Percentiles rank a stretch among this genome's conserved stretches.
phyloP scores from a whole-genome alignment of 2,329 filamentous ascomycete species.

The Colletotrichum sp. region DNA sequence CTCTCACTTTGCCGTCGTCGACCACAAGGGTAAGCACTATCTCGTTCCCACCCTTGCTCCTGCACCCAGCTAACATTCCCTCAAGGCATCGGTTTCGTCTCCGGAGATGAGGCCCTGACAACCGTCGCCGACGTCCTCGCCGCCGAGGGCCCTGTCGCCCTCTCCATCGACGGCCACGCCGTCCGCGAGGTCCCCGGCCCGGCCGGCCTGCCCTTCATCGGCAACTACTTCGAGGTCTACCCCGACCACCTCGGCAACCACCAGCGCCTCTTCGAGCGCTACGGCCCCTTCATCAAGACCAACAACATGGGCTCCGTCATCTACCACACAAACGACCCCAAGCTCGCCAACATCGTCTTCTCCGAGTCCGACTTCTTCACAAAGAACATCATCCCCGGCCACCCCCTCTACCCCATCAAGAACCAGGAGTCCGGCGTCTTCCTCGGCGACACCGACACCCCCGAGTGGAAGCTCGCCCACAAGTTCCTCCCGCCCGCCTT shows the following conservation, averaged over 20 bases:
- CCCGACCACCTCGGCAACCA: constrained; percentile 65
- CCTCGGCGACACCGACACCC: constrained; percentile 54
- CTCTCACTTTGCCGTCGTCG: constrained; percentile 48
- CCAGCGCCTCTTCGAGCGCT: constrained; percentile 56
- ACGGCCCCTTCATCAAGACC: constrained; percentile 57
- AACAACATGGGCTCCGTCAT: constrained; percentile 54
- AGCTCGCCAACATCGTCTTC: constrained; percentile 50
- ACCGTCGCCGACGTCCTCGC: constrained; percentile 39
- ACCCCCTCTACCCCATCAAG: constrained; percentile 51
- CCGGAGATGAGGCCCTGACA: constrained; percentile 33
- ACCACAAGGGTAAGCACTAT: constrained; percentile 38
- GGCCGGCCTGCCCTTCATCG: constrained; percentile 51
- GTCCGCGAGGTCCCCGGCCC: constrained; percentile 58
- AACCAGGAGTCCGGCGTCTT: constrained; percentile 48
- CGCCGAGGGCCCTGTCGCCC: constrained; percentile 37
- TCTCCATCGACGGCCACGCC: constrained; percentile 54
- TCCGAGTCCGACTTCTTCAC: constrained; percentile 57
- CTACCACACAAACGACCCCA: constrained; percentile 58
- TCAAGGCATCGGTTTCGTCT: constrained; percentile 41
- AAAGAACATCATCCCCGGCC: constrained; percentile 56
- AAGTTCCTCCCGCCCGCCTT: constrained; percentile 67
- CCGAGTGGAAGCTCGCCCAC: constrained; percentile 57
- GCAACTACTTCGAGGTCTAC: constrained; percentile 60
- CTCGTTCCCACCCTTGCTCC: neutral
- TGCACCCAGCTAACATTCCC: neutral